Base-by-base conservation (phyloP, 2,329 filamentous ascomycete species). In the Venturia pyrina region DNA sequence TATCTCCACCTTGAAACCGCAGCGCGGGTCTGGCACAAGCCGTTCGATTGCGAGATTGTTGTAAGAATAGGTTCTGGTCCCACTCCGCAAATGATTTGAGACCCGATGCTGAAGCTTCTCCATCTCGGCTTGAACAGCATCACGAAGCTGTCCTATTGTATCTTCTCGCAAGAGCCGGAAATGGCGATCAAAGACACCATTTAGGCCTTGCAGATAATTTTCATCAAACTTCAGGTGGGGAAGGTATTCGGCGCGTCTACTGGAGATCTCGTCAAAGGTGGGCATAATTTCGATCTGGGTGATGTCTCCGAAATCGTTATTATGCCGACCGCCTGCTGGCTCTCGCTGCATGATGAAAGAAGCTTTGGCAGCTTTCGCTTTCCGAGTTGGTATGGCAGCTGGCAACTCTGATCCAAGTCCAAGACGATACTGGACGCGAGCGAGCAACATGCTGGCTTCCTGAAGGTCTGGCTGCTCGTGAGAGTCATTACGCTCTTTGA, bases 221-320 rank as follows among this genome's bases (percentile, higher is more conserved):
- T 75, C 69, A 24, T 72, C 68, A 0, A 67, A 68, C 57, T 76
- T 72, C 1, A 70, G 72, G 1, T 68, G 69, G 0, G 75, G 75
- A 0, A 78, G 66, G 40, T 72, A 75, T 11, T 75, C 73, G 40
- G 81, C 64, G 72, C 70, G 3, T 74, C 79, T 60, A 76, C 79
- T 71, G 64, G 71, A 59, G 2, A 76, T 72, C 62, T 77, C 75
- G 17, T 71, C 69, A 2, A 66, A 68, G 0, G 73, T 75, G 0
- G 75, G 75, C 5, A 76, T 72, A 5, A 76, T 71, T 5, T 66
- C 34, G n/a, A 76, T 71, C 0, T 73, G 46, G 0, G 67, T 56
- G 5, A 77, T 75, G 61, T 75, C 71, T 7, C 32, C 66, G 8
- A 72, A 70, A 64, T 76, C 74, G 37, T 77, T 77, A 40, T 76